Base-by-base conservation (phyloP, 345 rosid genomes). In the Eucalyptus pauciflora region DNA sequence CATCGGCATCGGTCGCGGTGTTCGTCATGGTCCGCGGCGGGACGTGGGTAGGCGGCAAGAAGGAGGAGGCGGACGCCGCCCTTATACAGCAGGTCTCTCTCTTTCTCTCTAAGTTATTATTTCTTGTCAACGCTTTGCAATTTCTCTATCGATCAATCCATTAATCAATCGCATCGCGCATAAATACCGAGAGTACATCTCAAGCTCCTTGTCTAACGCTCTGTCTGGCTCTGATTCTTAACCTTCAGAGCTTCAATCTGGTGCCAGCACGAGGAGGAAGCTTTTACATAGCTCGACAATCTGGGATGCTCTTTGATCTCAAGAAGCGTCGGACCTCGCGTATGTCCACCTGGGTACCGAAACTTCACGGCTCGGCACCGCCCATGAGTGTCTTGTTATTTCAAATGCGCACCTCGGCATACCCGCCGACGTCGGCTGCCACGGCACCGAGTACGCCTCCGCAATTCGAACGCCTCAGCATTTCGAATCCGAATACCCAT, bases 301-400 rank as follows among this genome's bases (percentile, higher is more conserved):
- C 27, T 56, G 27, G 62, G 62, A 56, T 22, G 12, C 6, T 24
- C 62, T 0, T 22, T 9, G 62, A 56, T 56, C 62, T 56, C 62
- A 56, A 22, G 62, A 56, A 56, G 62, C 62, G 13, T 24, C 27
- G 25, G 62, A 5, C 16, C 16, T 1, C 6, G 52, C 7, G 1
- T 49, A 4, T 49, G 50, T 49, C 50, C 15, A 2, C 1, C 15
- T 13, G 15, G 15, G 0, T 13, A 13, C 15, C 15, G 50, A 13
- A 50, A 50, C 15, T 5, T 50, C 50, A 0, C 50, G 1, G 1
- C 50, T 50, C 50, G 50, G 50, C 2, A 50, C 1, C 50, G 50
- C 50, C 50, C 5, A 2, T 50, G 1, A 0, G 1, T 50, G 50
- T 0, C 50, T 13, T 6, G 50, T 50, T 50, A 50, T 50, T 2